phyloP scores from a whole-genome alignment of 2,329 filamentous ascomycete species.

The Xenosphaeropsis pyriputrescens region DNA sequence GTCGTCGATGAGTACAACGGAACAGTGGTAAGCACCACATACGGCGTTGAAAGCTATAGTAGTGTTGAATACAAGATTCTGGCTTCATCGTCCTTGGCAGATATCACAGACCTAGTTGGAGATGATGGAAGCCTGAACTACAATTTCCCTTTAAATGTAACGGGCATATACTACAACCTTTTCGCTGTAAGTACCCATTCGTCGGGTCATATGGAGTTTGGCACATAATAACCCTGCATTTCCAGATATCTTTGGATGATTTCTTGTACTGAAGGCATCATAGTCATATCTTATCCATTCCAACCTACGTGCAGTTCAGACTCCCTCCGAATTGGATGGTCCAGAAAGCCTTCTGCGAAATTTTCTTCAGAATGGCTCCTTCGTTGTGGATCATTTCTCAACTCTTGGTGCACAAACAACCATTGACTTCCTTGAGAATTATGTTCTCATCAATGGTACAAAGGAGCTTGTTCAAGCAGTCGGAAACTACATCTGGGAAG shows the following conservation, averaged over 20 bases:
- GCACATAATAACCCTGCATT: too few relatives aligned
- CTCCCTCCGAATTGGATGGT: conserved; percentile 15
- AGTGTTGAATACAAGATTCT: too few relatives aligned
- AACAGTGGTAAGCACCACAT: background rate
- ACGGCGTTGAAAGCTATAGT: background rate
- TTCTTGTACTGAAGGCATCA: too few relatives aligned
- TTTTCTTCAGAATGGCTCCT: conserved; percentile 20
- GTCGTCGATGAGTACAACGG: background rate
- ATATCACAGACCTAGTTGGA: background rate
- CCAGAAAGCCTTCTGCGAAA: conserved; percentile 8
- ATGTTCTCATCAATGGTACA: conserved; percentile 18
- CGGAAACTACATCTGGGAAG: conserved; percentile 20
- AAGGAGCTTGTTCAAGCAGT: conserved; percentile 15
- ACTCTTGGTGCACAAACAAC: conserved; percentile 18
- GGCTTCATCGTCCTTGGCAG: background rate
- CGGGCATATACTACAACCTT: background rate
- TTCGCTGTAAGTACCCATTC: background rate
- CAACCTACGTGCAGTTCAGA: conserved; percentile 5
- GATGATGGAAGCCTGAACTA: background rate
- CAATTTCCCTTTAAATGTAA: background rate
- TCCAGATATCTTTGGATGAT: too few relatives aligned
- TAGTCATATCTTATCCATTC: conserved; percentile 1
- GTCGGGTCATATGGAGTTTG: too few relatives aligned
- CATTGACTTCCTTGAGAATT: conserved; percentile 22
- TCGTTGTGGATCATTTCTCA: conserved; percentile 22